Base-by-base conservation (phyloP, 192 early-diverging fungal species). In the Glomus cerebriforme region DNA sequence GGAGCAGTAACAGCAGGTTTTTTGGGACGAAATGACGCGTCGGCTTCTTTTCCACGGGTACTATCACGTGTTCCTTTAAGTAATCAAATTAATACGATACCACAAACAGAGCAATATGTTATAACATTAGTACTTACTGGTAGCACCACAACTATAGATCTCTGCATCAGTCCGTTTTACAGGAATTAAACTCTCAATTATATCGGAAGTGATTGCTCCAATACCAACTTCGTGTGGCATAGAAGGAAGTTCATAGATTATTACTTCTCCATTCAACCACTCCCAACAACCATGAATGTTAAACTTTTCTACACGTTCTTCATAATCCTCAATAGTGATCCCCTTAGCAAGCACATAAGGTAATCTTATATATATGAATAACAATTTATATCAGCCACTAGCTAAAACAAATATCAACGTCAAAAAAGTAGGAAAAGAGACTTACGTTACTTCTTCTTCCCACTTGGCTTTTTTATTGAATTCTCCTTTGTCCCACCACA, bases 401-500 rank as follows among this genome's bases (percentile, higher is more conserved):
- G 54, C 73, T 75, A 1, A 75, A 75, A 75, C 59, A 75, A 75
- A 75, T 75, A 59, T 32, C 73, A 75, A 75, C 73, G 35, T 22
- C 73, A 62, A 75, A 75, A 27, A 59, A 60, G 54, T 60, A 70
- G 59, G 59, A 62, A 62, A 62, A 62, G 59, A 65, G 35, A 75
- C 73, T 75, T 75, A 75, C 73, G 59, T 34, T 75, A 35, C 59
- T 75, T n/a, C n/a, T n/a, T n/a, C 73, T 19, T 75, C 73, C 59
- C 73, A 75, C 8, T 32, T 75, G 2, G 73, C 73, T 62, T 62
- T 62, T 60, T 75, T 59, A 17, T 17, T 37, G 62, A 75, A 75
- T 75, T 62, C 73, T 75, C 73, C 59, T 59, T 62, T 75, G 19
- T 75, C 32, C 73, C 73, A 75, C 59, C 73, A 75, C 58, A 75